Conservation (phyloP, 768 basidiomycete genomes). For the Glaciozyma martinii region DNA sequence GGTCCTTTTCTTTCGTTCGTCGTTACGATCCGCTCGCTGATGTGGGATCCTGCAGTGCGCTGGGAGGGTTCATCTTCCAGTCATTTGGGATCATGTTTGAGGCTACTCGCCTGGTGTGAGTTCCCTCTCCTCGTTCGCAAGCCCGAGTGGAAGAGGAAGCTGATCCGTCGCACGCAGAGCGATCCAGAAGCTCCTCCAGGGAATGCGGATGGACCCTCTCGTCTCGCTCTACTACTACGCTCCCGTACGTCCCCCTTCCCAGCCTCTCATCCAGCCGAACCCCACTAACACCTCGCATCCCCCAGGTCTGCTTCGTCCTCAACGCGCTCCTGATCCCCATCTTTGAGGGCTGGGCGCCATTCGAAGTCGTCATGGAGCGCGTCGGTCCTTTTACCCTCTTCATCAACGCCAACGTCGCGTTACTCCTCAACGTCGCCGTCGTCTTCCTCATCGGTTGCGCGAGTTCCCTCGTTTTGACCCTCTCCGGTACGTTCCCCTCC, state of each 20-base stretch:
- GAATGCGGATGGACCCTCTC: slow-evolving; percentile 94
- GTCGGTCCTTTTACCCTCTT: slow-evolving; percentile 64
- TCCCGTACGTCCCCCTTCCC: slow-evolving; percentile 48
- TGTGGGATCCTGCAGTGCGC: slow-evolving; percentile 41
- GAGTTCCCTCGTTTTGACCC: slow-evolving; percentile 69
- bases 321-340: slow-evolving; percentile 79
- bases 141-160: not conserved
- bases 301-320: slow-evolving; percentile 61
- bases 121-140: too few relatives aligned
- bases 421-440: slow-evolving; percentile 82
- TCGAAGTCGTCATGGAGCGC: slow-evolving; percentile 52
- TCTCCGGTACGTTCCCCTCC: slow-evolving; percentile 46
- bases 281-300: not conserved
- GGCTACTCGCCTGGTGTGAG: slow-evolving; percentile 71
- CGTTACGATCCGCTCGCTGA: not conserved
- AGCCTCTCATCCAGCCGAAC: not conserved
- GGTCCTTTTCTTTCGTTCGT: not conserved
- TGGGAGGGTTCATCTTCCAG: slow-evolving; percentile 79
- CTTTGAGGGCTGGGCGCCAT: slow-evolving; percentile 82
- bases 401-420: slow-evolving; percentile 70
- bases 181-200: slow-evolving; percentile 89
- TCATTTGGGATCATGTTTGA: slow-evolving; percentile 83
- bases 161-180: slow-evolving; percentile 36
- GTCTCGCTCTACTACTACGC: slow-evolving; percentile 94
- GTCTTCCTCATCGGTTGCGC: slow-evolving; percentile 68